These are phyloP conservation scores for Nasturtium officinale DNA, from an alignment of 345 rosid genomes.

Conservation along the genomic window DNA sequence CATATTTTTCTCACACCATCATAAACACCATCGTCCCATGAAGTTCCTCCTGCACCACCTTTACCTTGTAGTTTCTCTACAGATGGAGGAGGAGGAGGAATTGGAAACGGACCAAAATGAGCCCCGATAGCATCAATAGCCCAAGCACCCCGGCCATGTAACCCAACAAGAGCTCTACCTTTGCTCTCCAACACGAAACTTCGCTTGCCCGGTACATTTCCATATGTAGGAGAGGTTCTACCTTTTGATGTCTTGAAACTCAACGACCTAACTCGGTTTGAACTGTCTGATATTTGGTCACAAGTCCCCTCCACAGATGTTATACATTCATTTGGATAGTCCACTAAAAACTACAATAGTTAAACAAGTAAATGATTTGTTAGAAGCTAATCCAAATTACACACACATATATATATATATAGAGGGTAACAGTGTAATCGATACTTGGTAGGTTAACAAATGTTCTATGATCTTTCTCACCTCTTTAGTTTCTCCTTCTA, in stretches of 20 bases:
- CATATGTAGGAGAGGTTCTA: constrained; percentile 8
- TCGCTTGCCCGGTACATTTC: neutral
- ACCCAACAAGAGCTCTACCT: constrained; percentile 25
- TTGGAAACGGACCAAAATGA: neutral
- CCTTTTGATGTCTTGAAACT: constrained; percentile 19
- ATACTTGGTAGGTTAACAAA: too few species aligned
- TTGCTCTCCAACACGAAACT: constrained; percentile 15
- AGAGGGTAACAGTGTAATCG: too few species aligned
- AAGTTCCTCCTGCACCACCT: constrained; percentile 17
- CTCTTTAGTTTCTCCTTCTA: neutral
- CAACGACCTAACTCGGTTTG: constrained; percentile 20
- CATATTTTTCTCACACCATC: constrained; percentile 22
- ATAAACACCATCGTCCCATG: constrained; percentile 32
- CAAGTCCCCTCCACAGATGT: constrained; percentile 9
- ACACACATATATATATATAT: too few species aligned
- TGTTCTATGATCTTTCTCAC: neutral
- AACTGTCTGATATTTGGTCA: neutral
- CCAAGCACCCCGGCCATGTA: neutral
- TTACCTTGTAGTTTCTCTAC: neutral
- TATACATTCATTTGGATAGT: constrained; percentile 28
- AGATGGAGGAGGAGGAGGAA: neutral
- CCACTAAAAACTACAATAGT: constrained; percentile 8
- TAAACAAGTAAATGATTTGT: neutral
- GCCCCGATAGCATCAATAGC: constrained; percentile 27
- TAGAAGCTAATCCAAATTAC: too few species aligned